Evolutionary conservation across 106 monocot genomes (phyloP).

Genomic region (Cymbidium sinense): DNA sequence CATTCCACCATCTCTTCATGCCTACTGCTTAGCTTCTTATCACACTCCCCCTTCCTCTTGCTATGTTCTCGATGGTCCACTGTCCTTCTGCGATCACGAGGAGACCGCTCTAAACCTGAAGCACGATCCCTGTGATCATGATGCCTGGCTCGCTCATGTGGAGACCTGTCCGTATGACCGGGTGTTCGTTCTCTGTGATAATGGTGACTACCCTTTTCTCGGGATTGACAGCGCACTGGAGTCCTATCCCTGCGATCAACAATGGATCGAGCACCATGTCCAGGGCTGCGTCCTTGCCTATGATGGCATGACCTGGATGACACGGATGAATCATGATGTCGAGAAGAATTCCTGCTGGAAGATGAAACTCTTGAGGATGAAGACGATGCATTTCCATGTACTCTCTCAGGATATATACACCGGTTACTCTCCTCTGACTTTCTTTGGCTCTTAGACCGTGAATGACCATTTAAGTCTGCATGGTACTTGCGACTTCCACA

Average conservation of each 20-base stretch:
- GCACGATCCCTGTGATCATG: conserved; percentile 29
- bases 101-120: conserved; percentile 33
- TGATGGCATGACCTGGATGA: conserved; percentile 30
- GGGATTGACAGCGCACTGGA: conserved; percentile 39
- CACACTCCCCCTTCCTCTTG: conserved; percentile 26
- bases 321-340: conserved; percentile 26
- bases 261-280: conserved; percentile 21
- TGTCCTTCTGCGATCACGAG: conserved; percentile 19
- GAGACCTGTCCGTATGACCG: conserved; percentile 24
- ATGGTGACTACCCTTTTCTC: conserved; percentile 17
- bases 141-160: conserved; percentile 30
- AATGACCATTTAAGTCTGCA: conserved; percentile 25
- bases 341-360: conserved; percentile 28
- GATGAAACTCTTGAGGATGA: conserved; percentile 27
- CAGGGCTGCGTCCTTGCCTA: conserved; percentile 42
- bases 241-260: conserved; percentile 42
- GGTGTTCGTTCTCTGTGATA: conserved; percentile 34
- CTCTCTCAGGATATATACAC: conserved; percentile 33
- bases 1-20: conserved; percentile 26
- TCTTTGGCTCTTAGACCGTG: conserved; percentile 46
- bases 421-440: conserved; percentile 39
- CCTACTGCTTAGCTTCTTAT: conserved; percentile 37
- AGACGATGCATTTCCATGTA: conserved; percentile 20
- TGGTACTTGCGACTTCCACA: conserved; percentile 29
- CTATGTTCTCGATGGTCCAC: conserved; percentile 26